These are phyloP conservation scores for Leccinum uliginosum DNA, from an alignment of 768 basidiomycete genomes.

Conservation along the genomic window DNA sequence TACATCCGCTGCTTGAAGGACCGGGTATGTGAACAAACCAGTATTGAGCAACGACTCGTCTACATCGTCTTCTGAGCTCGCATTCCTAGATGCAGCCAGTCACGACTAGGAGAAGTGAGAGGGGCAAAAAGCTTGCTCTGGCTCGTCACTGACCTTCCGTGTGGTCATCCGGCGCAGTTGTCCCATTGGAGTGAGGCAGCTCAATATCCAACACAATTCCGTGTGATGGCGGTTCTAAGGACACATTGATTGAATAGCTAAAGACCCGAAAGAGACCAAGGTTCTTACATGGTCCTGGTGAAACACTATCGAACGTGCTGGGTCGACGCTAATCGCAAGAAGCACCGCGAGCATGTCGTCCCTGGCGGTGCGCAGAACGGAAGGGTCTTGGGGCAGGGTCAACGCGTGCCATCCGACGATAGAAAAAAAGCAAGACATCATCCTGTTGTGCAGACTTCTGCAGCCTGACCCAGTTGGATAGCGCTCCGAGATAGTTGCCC, in stretches of 20 bases:
- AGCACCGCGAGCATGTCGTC: constrained; percentile 78
- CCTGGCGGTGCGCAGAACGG: constrained; percentile 53
- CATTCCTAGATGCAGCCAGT: too few species aligned
- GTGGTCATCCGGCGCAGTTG: constrained; percentile 89
- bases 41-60: constrained; percentile 73
- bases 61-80: too few species aligned
- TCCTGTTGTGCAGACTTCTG: constrained; percentile 55
- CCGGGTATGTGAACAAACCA: constrained; percentile 88
- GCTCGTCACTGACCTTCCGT: constrained; percentile 68
- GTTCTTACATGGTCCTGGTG: constrained; percentile 77
- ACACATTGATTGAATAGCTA: neutral
- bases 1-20: constrained; percentile 92
- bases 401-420: constrained; percentile 95
- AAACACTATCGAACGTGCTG: constrained; percentile 68
- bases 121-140: neutral
- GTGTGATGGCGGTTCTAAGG: constrained; percentile 75
- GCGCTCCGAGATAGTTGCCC: constrained; percentile 90
- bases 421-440: constrained; percentile 73
- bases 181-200: constrained; percentile 79
- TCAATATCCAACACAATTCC: constrained; percentile 88
- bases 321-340: constrained; percentile 82
- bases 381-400: constrained; percentile 84
- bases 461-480: constrained; percentile 83
- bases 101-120: too few species aligned
- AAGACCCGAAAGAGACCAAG: neutral